Base-by-base conservation (phyloP, 2,329 filamentous ascomycete genomes). In the Domatiomyces globalis region DNA sequence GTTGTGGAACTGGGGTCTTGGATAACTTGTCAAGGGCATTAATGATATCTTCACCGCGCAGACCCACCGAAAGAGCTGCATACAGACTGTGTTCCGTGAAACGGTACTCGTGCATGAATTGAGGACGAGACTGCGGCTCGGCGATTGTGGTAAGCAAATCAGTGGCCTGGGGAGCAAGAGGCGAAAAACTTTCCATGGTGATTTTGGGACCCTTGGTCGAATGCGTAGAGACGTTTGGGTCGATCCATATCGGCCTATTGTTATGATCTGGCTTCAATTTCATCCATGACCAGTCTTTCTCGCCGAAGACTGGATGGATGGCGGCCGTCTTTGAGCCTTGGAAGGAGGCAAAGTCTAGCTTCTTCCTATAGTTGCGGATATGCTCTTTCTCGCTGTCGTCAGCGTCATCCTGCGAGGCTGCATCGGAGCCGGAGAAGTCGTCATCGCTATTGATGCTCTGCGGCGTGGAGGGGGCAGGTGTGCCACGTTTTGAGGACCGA, bases 141-240 rank as follows among this genome's bases (percentile, higher is more conserved):
- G 90, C 87, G 60, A 98, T 90, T 46, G 92, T 95, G 61, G 94
- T 95, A 53, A 98, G 74, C 65, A 98, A 95, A 66, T 95, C 88
- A 65, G 95, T 88, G 0, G 87, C 90, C 63, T 89, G 84, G 52
- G 84, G 78, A 52, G 90, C 88, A 51, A 92, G 74, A 2, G 89
- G 85, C 49, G 86, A 90, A 71, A 95, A 96, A 61, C 88, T 94
- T 73, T 98, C 90, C 44, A 96, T 75, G 27, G 94, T 92, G 63
- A 96, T 92, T 57, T 84, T 82, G 18, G 60, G 60, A 36, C 86
- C 88, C 64, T 85, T 86, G 46, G 83, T 74, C 8, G 60, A 62
- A 4, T 59, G 58, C 9, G 49, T 43, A 7, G 58, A 57, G 9
- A 62, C 60, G 36, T 55, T 53, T 2, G 88, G 86, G 65, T 95